Conservation (phyloP, 1,284 basidiomycete genomes). For the Moesziomyces antarcticus region DNA sequence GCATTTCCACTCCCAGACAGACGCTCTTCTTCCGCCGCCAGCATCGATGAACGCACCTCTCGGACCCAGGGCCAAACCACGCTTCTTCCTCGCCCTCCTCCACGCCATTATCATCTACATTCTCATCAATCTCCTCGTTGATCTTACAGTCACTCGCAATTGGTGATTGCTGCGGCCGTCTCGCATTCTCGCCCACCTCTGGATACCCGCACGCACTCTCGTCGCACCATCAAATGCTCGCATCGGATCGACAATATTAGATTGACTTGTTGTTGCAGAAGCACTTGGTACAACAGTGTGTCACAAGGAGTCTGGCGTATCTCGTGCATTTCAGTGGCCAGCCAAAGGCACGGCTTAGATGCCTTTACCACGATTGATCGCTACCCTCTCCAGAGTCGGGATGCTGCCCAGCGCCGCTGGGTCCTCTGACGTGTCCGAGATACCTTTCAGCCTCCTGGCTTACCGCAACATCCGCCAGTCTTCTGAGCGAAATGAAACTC, state of each 20-base stretch:
- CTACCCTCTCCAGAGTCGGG: too few relatives aligned
- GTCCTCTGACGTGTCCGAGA: too few relatives aligned
- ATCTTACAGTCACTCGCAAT: slow-evolving; percentile 29
- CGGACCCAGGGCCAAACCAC: slow-evolving; percentile 19
- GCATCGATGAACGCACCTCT: slow-evolving; percentile 7
- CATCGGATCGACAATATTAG: too few relatives aligned
- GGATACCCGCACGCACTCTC: slow-evolving; percentile 4
- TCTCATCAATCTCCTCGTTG: slow-evolving; percentile 35
- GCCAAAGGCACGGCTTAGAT: too few relatives aligned
- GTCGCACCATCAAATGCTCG: background rate
- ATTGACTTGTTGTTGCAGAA: too few relatives aligned
- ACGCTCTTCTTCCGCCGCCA: slow-evolving; percentile 21
- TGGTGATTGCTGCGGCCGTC: slow-evolving; percentile 9
- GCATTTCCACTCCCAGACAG: slow-evolving; percentile 11
- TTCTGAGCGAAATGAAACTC: background rate
- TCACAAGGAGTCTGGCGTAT: too few relatives aligned
- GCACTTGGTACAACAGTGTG: too few relatives aligned
- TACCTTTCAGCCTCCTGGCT: too few relatives aligned
- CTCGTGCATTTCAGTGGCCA: too few relatives aligned
- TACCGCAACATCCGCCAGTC: too few relatives aligned
- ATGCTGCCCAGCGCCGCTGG: too few relatives aligned
- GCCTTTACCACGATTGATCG: too few relatives aligned
- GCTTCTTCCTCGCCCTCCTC: slow-evolving; percentile 37
- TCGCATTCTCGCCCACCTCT: background rate
- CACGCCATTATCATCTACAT: slow-evolving; percentile 44